These are phyloP conservation scores for Fraxinus anomala DNA, from an alignment of 257 asterid genomes.

Conservation along the genomic window DNA sequence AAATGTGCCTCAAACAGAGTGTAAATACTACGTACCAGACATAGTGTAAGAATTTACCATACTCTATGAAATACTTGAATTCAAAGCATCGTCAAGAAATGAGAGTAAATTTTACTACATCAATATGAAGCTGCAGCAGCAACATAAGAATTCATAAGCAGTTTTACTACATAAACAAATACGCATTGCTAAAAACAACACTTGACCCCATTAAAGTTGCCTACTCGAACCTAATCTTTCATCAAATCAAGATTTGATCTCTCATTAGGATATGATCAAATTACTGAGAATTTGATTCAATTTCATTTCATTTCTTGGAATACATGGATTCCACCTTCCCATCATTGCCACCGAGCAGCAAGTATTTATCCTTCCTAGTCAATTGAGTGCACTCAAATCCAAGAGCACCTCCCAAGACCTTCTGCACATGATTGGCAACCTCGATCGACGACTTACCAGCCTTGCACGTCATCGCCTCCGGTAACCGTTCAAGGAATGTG, in stretches of 20 bases:
- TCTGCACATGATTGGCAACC: slow-evolving; percentile 97
- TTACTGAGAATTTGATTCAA: not conserved
- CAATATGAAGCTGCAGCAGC: not conserved
- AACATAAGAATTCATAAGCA: not conserved
- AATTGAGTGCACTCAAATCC: slow-evolving; percentile 95
- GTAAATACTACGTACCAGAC: too few relatives aligned
- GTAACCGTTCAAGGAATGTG: slow-evolving; percentile 70
- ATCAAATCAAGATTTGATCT: slow-evolving; percentile 9
- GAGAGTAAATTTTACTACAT: slow-evolving; percentile 5
- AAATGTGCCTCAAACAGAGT: too few relatives aligned
- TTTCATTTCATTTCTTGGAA: slow-evolving; percentile 57
- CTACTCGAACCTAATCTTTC: not conserved
- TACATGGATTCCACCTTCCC: slow-evolving; percentile 98
- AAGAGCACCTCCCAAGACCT: slow-evolving; percentile 63
- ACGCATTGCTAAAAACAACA: slow-evolving; percentile 22
- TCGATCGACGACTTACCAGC: slow-evolving; percentile 81
- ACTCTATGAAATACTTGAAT: slow-evolving; percentile 10
- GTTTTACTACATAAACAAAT: slow-evolving; percentile 17
- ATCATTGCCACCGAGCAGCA: slow-evolving; percentile 97
- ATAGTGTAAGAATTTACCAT: not conserved
- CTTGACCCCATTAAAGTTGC: slow-evolving; percentile 2
- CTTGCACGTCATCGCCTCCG: slow-evolving; percentile 78
- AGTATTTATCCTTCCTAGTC: slow-evolving; percentile 94
- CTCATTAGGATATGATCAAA: not conserved
- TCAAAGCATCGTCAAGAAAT: slow-evolving; percentile 21